A percentile compares a stretch with the other conserved stretches of the same genome.
These are phyloP conservation scores for Candida neerlandica DNA, from an alignment of 1,139 yeast genomes.

Conservation along the genomic window DNA sequence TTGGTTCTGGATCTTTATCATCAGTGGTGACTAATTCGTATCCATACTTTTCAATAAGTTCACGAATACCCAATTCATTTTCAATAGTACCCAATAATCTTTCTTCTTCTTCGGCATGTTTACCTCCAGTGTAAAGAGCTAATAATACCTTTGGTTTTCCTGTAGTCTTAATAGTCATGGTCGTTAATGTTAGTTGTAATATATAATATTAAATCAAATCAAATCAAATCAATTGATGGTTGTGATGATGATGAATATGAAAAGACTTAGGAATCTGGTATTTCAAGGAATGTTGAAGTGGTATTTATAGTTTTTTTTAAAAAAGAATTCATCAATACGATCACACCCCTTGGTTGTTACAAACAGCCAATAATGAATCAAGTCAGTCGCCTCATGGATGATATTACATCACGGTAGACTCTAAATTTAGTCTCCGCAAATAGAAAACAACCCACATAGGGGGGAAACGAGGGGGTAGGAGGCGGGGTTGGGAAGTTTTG, in stretches of 20 bases:
- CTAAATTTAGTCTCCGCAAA: background rate
- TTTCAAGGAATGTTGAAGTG: background rate
- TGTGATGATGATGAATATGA: background rate
- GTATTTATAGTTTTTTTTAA: slow-evolving; percentile 1
- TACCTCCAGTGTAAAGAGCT: slow-evolving; percentile 57
- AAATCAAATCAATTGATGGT: slow-evolving; percentile 3
- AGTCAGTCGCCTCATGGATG: background rate
- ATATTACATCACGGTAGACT: background rate
- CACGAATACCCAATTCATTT: slow-evolving; percentile 72
- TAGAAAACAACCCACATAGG: background rate
- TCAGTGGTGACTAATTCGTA: slow-evolving; percentile 68
- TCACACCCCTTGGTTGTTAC: no score
- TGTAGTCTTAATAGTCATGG: slow-evolving; percentile 11
- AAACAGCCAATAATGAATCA: background rate
- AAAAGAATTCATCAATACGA: no score
- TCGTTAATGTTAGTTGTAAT: background rate
- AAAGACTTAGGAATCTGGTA: background rate
- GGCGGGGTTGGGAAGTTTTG: background rate
- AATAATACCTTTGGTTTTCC: slow-evolving; percentile 48
- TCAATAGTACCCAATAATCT: slow-evolving; percentile 71
- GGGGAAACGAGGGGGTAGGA: background rate
- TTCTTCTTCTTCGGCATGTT: slow-evolving; percentile 62
- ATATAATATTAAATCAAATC: no score
- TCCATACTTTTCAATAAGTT: slow-evolving; percentile 66
- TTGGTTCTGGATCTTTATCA: slow-evolving; percentile 66